phyloP scores from a whole-genome alignment of 2,329 filamentous ascomycete genomes.

The Colletotrichum gigasporum region DNA sequence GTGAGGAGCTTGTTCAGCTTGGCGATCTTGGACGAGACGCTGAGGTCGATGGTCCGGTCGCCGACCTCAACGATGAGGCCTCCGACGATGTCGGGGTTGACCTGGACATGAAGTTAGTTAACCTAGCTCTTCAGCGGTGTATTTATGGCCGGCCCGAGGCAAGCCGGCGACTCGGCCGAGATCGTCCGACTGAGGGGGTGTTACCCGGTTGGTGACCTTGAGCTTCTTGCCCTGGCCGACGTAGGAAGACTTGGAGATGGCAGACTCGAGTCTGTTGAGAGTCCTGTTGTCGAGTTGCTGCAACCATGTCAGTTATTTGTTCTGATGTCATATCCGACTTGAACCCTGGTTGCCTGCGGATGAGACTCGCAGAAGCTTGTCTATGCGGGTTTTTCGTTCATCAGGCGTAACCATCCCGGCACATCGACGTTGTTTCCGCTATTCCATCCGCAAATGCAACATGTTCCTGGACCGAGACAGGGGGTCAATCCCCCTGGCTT shows the following conservation, averaged over 20 bases:
- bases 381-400: not conserved
- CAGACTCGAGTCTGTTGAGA: conserved; percentile 84
- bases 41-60: conserved; percentile 97
- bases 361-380: not conserved
- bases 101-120: conserved; percentile 56
- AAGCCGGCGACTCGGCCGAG: not conserved
- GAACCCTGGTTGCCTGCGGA: too few species aligned
- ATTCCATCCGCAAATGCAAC: too few species aligned
- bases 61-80: conserved; percentile 96
- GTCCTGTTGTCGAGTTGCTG: conserved; percentile 89
- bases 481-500: not conserved
- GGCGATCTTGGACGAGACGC: conserved; percentile 91
- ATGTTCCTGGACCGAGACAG: too few species aligned
- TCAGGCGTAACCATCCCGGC: too few species aligned
- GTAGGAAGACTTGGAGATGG: conserved; percentile 89
- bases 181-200: conserved; percentile 37
- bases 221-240: conserved; percentile 94
- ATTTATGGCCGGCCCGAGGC: not conserved
- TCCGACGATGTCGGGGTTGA: conserved; percentile 94
- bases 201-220: conserved; percentile 91
- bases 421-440: too few species aligned
- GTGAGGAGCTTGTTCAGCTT: conserved; percentile 99
- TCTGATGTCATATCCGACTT: not conserved
- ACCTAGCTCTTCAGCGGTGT: not conserved
- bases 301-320: conserved; percentile 35